These are phyloP conservation scores for Poronia punctata DNA, from an alignment of 495 filamentous ascomycete genomes.

Conservation along the genomic window DNA sequence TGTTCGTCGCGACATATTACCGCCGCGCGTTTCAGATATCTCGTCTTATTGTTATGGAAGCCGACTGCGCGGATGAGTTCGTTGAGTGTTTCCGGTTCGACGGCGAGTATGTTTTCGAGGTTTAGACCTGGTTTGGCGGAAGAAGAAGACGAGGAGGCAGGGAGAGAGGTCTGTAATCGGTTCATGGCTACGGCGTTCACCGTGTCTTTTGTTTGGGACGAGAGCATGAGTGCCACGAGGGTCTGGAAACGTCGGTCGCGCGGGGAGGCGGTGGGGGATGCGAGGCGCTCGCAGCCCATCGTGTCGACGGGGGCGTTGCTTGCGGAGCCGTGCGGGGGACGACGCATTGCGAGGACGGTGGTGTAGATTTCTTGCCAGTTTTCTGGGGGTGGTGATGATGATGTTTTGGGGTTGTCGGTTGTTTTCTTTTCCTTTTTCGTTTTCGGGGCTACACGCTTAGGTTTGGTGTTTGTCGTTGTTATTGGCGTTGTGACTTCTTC, in stretches of 20 bases:
- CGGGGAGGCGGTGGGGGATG: constrained; percentile 42
- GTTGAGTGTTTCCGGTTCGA: constrained; percentile 63
- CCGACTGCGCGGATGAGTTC: constrained; percentile 76
- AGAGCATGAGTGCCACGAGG: constrained; percentile 90
- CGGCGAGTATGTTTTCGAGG: constrained; percentile 70
- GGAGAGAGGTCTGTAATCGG: constrained; percentile 67
- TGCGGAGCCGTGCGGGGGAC: constrained; percentile 48
- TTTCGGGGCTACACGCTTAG: no score
- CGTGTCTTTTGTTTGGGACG: constrained; percentile 92
- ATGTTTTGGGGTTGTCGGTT: no score
- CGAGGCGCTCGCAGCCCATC: constrained; percentile 89
- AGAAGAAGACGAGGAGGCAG: constrained; percentile 30
- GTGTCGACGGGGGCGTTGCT: constrained; percentile 83
- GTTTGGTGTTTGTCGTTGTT: no score
- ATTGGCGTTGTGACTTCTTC: no score
- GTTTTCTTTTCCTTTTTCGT: no score
- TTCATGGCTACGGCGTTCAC: constrained; percentile 82
- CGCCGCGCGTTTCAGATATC: constrained; percentile 75
- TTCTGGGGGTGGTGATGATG: constrained; percentile 60
- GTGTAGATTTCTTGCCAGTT: constrained; percentile 84
- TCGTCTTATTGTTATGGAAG: constrained; percentile 94
- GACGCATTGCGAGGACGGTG: constrained; percentile 71
- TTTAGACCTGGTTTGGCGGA: constrained; percentile 48
- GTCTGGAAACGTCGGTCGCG: constrained; percentile 82
- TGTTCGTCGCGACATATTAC: constrained; percentile 62